Evolutionary conservation across 2,329 filamentous ascomycete species (phyloP).

Genomic region (Fusarium marasasianum): DNA sequence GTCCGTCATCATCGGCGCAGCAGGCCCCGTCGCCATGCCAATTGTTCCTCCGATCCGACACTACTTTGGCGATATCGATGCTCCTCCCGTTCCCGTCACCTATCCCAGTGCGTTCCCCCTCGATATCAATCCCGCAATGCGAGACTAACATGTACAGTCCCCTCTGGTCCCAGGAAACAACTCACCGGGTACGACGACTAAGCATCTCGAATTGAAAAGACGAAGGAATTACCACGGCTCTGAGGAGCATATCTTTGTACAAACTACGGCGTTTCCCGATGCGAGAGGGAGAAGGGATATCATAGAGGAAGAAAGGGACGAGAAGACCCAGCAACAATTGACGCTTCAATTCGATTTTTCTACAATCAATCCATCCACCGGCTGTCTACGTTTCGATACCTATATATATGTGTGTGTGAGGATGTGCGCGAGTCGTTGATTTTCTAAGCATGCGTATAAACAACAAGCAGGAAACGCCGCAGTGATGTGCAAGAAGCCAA

Average conservation of each 20-base stretch:
- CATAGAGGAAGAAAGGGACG: conserved; percentile 35
- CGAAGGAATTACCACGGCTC: conserved; percentile 12
- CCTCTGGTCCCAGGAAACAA: conserved; percentile 66
- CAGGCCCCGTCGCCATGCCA: conserved; percentile 76
- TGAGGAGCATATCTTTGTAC: conserved; percentile 35
- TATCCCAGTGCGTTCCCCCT: conserved; percentile 80
- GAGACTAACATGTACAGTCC: conserved; percentile 56
- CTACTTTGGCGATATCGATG: conserved; percentile 77
- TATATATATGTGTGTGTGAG: conserved; percentile 21
- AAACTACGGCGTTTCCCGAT: conserved; percentile 40
- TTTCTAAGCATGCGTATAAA: conserved; percentile 31
- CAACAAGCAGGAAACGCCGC: conserved; percentile 21
- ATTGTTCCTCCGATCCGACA: conserved; percentile 78
- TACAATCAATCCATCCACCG: conserved; percentile 9
- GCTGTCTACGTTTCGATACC: conserved; percentile 20
- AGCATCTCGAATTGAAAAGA: conserved; percentile 34
- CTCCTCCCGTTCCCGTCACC: conserved; percentile 80
- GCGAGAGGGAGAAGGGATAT: conserved; percentile 26
- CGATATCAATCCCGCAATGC: background rate
- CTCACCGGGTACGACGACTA: conserved; percentile 69
- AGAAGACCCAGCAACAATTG: conserved; percentile 36
- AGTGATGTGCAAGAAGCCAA: conserved; percentile 22
- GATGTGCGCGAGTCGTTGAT: conserved; percentile 19
- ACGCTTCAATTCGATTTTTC: conserved; percentile 43
- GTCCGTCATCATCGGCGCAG: conserved; percentile 76